Percentiles rank a stretch among this genome's conserved stretches.
phyloP scores from a whole-genome alignment of 2,329 filamentous ascomycete genomes.

The Pyrenophora graminea region DNA sequence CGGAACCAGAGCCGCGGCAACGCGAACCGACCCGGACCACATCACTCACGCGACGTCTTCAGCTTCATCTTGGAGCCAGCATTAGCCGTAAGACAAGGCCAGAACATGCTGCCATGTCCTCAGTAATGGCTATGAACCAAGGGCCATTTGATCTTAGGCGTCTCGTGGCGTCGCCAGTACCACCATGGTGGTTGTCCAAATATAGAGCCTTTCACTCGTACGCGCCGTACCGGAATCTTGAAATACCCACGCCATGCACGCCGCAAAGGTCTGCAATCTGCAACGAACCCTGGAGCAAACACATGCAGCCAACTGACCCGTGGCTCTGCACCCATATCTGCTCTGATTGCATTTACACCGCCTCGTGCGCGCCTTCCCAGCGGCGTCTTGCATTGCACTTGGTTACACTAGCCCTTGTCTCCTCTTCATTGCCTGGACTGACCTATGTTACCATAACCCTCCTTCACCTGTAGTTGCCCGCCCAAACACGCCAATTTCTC shows the following conservation, averaged over 20 bases:
- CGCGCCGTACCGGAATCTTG: neutral
- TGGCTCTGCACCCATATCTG: conserved; percentile 9
- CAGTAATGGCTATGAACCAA: no score
- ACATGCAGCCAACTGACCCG: conserved; percentile 9
- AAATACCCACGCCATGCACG: conserved; percentile 3
- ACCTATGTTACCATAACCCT: conserved; percentile 8
- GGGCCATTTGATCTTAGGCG: no score
- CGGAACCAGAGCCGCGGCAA: conserved; percentile 14
- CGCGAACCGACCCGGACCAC: conserved; percentile 16
- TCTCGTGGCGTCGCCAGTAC: no score
- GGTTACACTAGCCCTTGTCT: conserved; percentile 12
- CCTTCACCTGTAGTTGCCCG: conserved; percentile 17
- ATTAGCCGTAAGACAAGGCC: no score
- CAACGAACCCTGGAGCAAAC: conserved; percentile 6
- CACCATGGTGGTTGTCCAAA: neutral
- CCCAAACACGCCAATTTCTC: neutral
- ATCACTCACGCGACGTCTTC: conserved; percentile 5
- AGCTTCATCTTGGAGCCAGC: neutral
- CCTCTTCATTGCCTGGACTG: conserved; percentile 8
- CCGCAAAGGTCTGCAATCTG: conserved; percentile 8
- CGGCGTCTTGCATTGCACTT: conserved; percentile 17
- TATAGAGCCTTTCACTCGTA: neutral
- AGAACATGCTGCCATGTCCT: no score
- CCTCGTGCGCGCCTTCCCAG: conserved; percentile 12
- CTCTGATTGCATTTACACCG: conserved; percentile 18